Base-by-base conservation (phyloP, 352 stramenopile species). In the Albugo laibachii region DNA sequence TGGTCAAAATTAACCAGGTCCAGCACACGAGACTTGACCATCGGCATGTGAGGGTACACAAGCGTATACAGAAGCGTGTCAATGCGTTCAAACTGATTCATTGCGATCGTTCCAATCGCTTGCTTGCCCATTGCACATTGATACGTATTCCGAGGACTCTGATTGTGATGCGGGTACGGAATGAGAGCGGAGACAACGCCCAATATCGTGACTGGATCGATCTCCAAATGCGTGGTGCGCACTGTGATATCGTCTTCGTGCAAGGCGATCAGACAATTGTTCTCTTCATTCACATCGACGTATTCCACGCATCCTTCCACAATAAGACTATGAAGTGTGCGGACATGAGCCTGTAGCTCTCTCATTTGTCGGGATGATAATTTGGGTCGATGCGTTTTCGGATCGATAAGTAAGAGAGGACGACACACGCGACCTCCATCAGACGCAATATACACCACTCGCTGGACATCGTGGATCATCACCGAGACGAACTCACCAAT, bases 111-210 rank as follows among this genome's bases (percentile, higher is more conserved):
- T 45, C 96, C 96, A 56, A 99, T 99, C n/a, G 96, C 95, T 63
- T 97, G 87, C 70, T 99, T 99, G 45, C 96, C 96, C 96, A 99
- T 99, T 35, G 95, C 95, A 55, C 94, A 99, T 68, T 99, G 96
- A 63, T 99, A 99, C 3, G 95, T 99, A 63, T 99, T 99, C 47
- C 96, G 82, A 35, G 93, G 94, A 27, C 80, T 96, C 65, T 98
- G 94, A 56, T 98, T 99, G 71, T 98, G 91, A 61, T 99, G 93
- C n/a, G 95, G 94, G 62, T 97, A 99, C 21, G 96, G 95, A 57
- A 99, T 98, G 27, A 99, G 68, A 18, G 94, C 94, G 13, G 94
- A 96, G 2, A 99, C 95, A 52, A 99, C 94, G 31, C 95, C 95
- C 5, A 99, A 61, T 40, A 99, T 95, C 18, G 94, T 99, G 45